Percentiles rank a stretch among this genome's conserved stretches.
These are phyloP conservation scores for Solanum aculeatissimum DNA, from an alignment of 305 asterid genomes.

Conservation along the genomic window DNA sequence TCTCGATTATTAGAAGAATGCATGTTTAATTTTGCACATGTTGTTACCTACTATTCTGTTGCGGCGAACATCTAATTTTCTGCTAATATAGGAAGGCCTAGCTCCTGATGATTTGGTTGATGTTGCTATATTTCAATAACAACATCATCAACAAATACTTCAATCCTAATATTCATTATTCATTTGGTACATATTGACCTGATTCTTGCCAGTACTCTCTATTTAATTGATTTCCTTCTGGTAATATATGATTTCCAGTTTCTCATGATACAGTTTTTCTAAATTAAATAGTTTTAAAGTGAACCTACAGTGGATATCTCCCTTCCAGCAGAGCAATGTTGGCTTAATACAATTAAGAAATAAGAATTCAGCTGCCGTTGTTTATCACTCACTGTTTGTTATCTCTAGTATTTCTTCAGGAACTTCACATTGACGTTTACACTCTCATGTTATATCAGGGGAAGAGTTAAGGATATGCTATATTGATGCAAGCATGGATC, in stretches of 20 bases:
- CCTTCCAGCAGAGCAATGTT: not conserved
- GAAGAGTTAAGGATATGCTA: slow-evolving; percentile 85
- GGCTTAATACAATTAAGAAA: not conserved
- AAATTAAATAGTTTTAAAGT: not conserved
- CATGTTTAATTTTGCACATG: not conserved
- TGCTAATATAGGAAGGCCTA: not conserved
- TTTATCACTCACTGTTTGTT: not conserved
- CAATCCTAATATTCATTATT: not conserved
- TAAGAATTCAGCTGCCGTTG: not conserved
- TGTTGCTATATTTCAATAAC: not conserved
- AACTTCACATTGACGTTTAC: not conserved
- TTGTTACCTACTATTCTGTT: not conserved
- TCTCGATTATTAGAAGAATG: not conserved
- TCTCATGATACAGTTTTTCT: not conserved
- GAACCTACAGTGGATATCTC: not conserved
- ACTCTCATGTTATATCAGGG: slow-evolving; percentile 27
- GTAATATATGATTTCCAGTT: not conserved
- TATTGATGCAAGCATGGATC: slow-evolving; percentile 78
- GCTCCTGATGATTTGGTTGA: not conserved
- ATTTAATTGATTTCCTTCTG: not conserved
- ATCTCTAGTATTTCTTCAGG: not conserved
- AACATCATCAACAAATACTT: not conserved
- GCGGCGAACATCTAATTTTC: not conserved
- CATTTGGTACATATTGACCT: not conserved
- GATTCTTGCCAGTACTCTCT: not conserved